These are phyloP conservation scores for Lophiostoma macrostomum DNA, from an alignment of 495 filamentous ascomycete genomes.

Conservation along the genomic window DNA sequence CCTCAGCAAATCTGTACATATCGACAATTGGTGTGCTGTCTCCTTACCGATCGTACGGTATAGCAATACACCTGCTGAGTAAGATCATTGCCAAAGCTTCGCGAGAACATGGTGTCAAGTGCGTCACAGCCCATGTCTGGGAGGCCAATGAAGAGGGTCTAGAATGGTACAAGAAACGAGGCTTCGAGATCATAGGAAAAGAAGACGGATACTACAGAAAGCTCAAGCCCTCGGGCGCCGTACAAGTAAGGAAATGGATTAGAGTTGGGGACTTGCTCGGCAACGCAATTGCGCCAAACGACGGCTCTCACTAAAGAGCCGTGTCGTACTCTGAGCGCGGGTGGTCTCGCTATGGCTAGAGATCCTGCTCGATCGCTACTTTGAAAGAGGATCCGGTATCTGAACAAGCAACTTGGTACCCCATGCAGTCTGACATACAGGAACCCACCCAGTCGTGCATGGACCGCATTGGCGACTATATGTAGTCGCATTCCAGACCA, in stretches of 20 bases:
- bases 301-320: background rate
- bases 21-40: slow-evolving; percentile 80
- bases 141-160: slow-evolving; percentile 82
- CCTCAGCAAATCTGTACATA: slow-evolving; percentile 67
- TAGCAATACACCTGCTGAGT: slow-evolving; percentile 72
- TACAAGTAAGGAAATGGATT: slow-evolving; percentile 61
- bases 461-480: too few relatives aligned
- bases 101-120: slow-evolving; percentile 49
- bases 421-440: too few relatives aligned
- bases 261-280: slow-evolving; percentile 37
- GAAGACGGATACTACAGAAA: slow-evolving; percentile 78
- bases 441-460: too few relatives aligned
- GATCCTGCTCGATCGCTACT: too few relatives aligned
- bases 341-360: too few relatives aligned
- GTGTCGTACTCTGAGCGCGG: too few relatives aligned
- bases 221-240: slow-evolving; percentile 75
- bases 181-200: slow-evolving; percentile 61
- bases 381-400: too few relatives aligned
- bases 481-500: too few relatives aligned
- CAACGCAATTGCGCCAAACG: background rate
- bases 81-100: slow-evolving; percentile 47
- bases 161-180: slow-evolving; percentile 80
- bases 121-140: slow-evolving; percentile 89
- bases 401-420: too few relatives aligned
- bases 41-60: slow-evolving; percentile 73